phyloP scores from a whole-genome alignment of 805 yeast genomes.

The Wickerhamiella shivajii region DNA sequence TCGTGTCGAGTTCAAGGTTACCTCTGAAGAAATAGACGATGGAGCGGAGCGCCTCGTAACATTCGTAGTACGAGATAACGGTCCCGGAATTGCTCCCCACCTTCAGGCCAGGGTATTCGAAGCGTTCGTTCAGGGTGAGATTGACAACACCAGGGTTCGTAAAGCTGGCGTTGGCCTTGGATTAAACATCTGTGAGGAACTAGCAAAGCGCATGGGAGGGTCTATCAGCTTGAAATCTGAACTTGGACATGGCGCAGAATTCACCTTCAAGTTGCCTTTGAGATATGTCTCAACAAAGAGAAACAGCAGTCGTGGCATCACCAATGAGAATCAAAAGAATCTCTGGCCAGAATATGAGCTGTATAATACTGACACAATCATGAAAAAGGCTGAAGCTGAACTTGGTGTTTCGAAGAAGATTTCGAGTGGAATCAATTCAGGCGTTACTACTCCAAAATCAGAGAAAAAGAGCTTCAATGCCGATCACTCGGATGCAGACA shows the following conservation, averaged over 20 bases:
- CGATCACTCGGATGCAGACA: not conserved
- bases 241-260: constrained; percentile 73
- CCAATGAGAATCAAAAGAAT: not conserved
- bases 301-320: not conserved
- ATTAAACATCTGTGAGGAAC: constrained; percentile 72
- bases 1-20: constrained; percentile 40
- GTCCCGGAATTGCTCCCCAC: constrained; percentile 82
- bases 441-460: not conserved
- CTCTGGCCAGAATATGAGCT: constrained; percentile 13
- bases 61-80: constrained; percentile 73
- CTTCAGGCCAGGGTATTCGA: constrained; percentile 79
- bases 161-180: constrained; percentile 97
- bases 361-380: constrained; percentile 9
- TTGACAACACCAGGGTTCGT: constrained; percentile 64
- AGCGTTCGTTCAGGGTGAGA: constrained; percentile 96
- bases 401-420: constrained; percentile 6
- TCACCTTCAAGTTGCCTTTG: constrained; percentile 50
- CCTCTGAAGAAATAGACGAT: constrained; percentile 4
- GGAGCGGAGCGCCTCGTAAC: constrained; percentile 44
- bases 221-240: constrained; percentile 57
- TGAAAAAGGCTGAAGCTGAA: constrained; percentile 10
- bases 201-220: constrained; percentile 85
- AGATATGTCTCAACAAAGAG: constrained; percentile 8
- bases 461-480: too few relatives aligned
- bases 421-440: too few relatives aligned